Base-by-base conservation (phyloP, 129 eudicot species). In the Apium graveolens region DNA sequence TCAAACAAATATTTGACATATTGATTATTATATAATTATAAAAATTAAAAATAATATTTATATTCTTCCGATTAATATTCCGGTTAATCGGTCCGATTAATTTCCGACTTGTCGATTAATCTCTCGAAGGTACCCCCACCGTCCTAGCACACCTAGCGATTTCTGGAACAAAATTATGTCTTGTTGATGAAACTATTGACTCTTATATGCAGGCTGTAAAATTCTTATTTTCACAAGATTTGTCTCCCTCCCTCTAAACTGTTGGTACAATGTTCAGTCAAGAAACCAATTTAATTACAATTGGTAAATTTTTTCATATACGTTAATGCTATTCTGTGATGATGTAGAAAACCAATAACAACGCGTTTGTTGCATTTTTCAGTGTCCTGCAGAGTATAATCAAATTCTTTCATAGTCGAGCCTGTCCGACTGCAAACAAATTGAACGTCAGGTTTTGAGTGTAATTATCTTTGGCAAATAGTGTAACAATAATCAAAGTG, bases 401-500 rank as follows among this genome's bases (percentile, higher is more conserved):
- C 72, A 92, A 65, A 92, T 92, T 84, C 96, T 88, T 84, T 92
- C 90, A 29, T 92, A 92, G 70, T 86, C 75, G 60, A 92, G 97
- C 82, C 75, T 89, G 73, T 92, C 92, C 37, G 97, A 92, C 97
- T 92, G 97, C 90, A 89, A 68, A 38, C 48, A 76, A 42, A 70
- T 72, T 6, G 17, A 26, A 42, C 10, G 42, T 71, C 21, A 32
- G 76, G 24, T 74, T 24, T 68, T 48, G 10, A 8, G 5, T 7
- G 14, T 1, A 3, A 60, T 8, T 74, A 21, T 34, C 37, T 34
- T 48, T 26, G 0, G 0, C 29, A 78, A 66, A 11, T 7, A 79
- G 26, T 34, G 35, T 37, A 37, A n/a, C 17, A 72, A 12, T 20
- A 53, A 44, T 31, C 38, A 6, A 29, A 51, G 12, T 9, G 65